phyloP scores from a whole-genome alignment of 2,329 filamentous ascomycete genomes.

The Exophiala aquamarina region DNA sequence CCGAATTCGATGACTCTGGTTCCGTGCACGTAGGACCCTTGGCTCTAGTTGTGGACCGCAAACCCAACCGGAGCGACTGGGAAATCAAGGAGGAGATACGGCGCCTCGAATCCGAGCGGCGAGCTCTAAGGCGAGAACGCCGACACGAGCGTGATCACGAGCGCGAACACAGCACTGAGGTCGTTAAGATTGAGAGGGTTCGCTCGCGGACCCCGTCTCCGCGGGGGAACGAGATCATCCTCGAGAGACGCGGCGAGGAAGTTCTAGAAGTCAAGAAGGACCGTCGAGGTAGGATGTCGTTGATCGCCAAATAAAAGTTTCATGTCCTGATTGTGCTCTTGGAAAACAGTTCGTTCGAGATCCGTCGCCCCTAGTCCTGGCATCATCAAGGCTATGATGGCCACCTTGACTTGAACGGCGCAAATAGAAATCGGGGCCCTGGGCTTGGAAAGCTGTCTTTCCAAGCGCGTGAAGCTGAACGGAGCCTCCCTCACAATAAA shows the following conservation, averaged over 20 bases:
- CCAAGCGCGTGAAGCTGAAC: no score
- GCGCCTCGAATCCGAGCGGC: conserved; percentile 66
- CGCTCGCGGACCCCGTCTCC: conserved; percentile 29
- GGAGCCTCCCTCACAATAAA: no score
- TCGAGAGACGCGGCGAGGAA: conserved; percentile 46
- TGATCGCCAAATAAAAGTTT: conserved; percentile 29
- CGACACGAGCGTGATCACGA: conserved; percentile 45
- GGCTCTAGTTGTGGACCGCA: conserved; percentile 51
- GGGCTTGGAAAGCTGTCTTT: no score
- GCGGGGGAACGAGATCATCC: conserved; percentile 34
- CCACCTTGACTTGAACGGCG: conserved; percentile 60
- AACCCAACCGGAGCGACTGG: conserved; percentile 52
- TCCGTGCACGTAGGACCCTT: conserved; percentile 45
- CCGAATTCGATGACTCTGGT: conserved; percentile 47
- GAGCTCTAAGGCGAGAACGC: conserved; percentile 58
- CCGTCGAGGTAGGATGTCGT: conserved; percentile 85
- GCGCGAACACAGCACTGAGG: conserved; percentile 13
- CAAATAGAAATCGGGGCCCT: no score
- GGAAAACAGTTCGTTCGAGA: conserved; percentile 11
- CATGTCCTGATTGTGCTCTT: conserved; percentile 1
- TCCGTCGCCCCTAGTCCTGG: conserved; percentile 57
- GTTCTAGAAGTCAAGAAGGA: conserved; percentile 73
- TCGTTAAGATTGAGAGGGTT: conserved; percentile 22
- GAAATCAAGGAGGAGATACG: conserved; percentile 73
- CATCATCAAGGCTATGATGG: conserved; percentile 68